phyloP scores from a whole-genome alignment of 169 alveolate genomes.

The Plasmodium coatneyi region DNA sequence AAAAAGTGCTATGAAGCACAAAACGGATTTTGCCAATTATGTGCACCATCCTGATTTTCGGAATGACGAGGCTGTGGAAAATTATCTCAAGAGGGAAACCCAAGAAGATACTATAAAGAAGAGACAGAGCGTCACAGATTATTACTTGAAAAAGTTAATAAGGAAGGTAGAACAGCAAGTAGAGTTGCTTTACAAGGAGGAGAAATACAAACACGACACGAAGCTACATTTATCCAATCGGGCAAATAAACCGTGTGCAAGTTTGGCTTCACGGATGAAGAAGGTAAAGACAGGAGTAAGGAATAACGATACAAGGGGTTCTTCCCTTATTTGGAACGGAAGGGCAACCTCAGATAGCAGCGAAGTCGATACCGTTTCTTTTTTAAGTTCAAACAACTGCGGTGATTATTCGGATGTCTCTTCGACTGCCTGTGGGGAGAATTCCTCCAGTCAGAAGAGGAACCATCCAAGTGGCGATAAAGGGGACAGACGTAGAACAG shows the following conservation, averaged over 20 bases:
- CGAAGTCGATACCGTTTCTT: not conserved
- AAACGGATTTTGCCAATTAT: not conserved
- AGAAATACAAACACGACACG: constrained; percentile 1
- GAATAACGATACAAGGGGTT: not conserved
- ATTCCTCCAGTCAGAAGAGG: not conserved
- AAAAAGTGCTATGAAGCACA: not conserved
- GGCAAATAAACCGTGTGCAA: not conserved
- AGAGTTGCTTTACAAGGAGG: constrained; percentile 18
- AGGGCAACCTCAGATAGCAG: not conserved
- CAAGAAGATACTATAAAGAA: not conserved
- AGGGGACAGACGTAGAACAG: not conserved
- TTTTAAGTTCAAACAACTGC: not conserved
- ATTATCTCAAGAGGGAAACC: constrained; percentile 1
- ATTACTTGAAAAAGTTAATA: constrained; percentile 10
- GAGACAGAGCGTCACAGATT: constrained; percentile 9
- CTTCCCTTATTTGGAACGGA: not conserved
- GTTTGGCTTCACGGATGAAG: not conserved
- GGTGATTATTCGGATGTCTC: not conserved
- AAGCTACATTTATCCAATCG: not conserved
- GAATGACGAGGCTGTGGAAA: not conserved
- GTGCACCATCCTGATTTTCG: not conserved
- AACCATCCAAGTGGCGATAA: not conserved
- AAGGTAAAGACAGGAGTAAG: not conserved
- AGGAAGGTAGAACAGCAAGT: constrained; percentile 8
- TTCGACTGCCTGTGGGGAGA: not conserved